Evolutionary conservation across 768 basidiomycete genomes (phyloP).

Genomic region (Pleurotus djamor): DNA sequence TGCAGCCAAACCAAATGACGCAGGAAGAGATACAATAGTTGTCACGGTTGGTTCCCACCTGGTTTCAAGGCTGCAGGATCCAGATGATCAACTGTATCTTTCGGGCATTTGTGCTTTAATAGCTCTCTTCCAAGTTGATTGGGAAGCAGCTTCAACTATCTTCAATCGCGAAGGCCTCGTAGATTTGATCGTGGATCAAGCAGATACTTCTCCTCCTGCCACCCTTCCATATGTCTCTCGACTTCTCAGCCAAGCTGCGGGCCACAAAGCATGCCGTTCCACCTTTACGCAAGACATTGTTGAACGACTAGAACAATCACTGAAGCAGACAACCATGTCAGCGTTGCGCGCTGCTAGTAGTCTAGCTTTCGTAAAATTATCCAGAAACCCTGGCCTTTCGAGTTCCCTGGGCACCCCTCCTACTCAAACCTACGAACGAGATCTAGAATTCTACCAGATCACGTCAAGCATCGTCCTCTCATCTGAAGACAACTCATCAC

Average conservation of each 20-base stretch:
- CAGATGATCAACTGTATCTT: constrained; percentile 49
- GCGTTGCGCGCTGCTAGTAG: constrained; percentile 60
- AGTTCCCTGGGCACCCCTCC: constrained; percentile 27
- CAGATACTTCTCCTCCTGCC: constrained; percentile 52
- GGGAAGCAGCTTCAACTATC: constrained; percentile 61
- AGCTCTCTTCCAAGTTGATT: constrained; percentile 86
- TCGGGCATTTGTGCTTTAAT: constrained; percentile 63
- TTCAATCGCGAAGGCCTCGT: constrained; percentile 62
- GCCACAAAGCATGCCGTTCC: constrained; percentile 70
- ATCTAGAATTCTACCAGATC: constrained; percentile 45
- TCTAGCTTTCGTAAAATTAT: constrained; percentile 78
- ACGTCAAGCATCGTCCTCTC: constrained; percentile 58
- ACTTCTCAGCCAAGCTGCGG: constrained; percentile 72
- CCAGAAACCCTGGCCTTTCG: constrained; percentile 43
- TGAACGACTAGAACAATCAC: constrained; percentile 66
- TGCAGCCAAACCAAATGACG: constrained; percentile 36
- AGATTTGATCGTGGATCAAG: constrained; percentile 64
- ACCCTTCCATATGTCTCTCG: constrained; percentile 59
- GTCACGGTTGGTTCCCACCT: constrained; percentile 50
- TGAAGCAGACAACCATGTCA: constrained; percentile 42
- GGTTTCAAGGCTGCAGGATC: constrained; percentile 49
- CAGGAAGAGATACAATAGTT: constrained; percentile 46
- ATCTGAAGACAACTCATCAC: constrained; percentile 29
- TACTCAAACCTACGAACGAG: constrained; percentile 28
- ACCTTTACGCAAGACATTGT: constrained; percentile 53